Conservation (phyloP, 495 filamentous ascomycete species). For the Neurospora pannonica region DNA sequence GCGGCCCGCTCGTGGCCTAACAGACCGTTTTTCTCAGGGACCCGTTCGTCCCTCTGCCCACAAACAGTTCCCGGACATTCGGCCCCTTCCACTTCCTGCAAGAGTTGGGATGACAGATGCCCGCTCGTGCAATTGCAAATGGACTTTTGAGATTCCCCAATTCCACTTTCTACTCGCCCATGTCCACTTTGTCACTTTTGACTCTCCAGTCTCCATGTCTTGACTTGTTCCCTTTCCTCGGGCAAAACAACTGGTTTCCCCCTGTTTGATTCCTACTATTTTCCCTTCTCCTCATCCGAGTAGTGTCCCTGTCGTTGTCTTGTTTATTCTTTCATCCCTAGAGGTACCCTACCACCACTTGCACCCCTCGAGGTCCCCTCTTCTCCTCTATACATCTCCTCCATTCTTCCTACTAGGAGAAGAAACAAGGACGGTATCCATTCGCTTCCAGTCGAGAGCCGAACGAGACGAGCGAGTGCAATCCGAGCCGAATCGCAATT, state of each 20-base stretch:
- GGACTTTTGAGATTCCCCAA: constrained; percentile 1
- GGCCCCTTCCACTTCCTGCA: not conserved
- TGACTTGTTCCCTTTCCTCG: constrained; percentile 15
- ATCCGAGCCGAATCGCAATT: not conserved
- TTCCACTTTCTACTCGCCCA: constrained; percentile 3
- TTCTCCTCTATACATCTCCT: not conserved
- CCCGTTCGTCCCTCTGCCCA: not conserved
- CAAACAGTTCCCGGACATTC: not conserved
- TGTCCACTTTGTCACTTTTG: constrained; percentile 6
- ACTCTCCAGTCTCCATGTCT: constrained; percentile 7
- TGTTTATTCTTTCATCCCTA: not conserved
- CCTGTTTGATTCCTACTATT: not conserved
- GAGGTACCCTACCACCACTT: not conserved
- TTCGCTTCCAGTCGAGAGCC: not conserved
- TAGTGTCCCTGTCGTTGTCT: not conserved
- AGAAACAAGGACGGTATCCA: not conserved
- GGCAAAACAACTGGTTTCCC: constrained; percentile 2
- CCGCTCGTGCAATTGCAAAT: not conserved
- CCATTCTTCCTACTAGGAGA: not conserved
- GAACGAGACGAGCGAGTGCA: not conserved
- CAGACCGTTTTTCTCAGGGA: not conserved
- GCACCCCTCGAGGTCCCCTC: not conserved
- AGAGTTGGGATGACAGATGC: not conserved
- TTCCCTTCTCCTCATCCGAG: not conserved
- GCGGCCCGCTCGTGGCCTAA: not conserved